phyloP scores from a whole-genome alignment of 2,329 filamentous ascomycete species.

The Aureobasidium sp. region DNA sequence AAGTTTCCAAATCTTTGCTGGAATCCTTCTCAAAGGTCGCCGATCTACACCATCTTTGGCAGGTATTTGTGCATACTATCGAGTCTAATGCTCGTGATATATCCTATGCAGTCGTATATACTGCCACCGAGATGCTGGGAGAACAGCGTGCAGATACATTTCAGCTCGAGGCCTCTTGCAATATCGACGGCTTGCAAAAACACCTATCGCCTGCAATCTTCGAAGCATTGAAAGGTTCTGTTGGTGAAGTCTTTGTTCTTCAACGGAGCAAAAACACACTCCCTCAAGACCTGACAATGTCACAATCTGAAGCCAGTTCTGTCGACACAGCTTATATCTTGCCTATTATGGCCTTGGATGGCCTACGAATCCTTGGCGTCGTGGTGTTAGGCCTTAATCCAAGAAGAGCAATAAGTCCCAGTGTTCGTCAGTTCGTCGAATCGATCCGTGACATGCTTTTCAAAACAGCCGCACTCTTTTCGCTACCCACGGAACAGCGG shows the following conservation, averaged over 20 bases:
- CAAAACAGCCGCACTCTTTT: slow-evolving; percentile 31
- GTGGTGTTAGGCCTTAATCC: slow-evolving; percentile 32
- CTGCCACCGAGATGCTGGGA: neutral
- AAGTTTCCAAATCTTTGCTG: neutral
- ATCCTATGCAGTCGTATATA: neutral
- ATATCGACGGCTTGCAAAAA: neutral
- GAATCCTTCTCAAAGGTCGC: neutral
- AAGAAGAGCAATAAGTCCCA: slow-evolving; percentile 27
- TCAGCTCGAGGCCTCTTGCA: slow-evolving; percentile 11
- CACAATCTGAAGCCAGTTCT: neutral
- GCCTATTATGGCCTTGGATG: slow-evolving; percentile 19
- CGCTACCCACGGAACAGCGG: neutral
- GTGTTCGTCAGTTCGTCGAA: slow-evolving; percentile 30
- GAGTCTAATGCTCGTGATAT: neutral
- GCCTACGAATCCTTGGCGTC: slow-evolving; percentile 28
- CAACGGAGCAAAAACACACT: neutral
- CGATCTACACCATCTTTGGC: neutral
- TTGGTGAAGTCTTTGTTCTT: neutral
- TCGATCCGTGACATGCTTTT: slow-evolving; percentile 28
- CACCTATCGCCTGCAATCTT: neutral
- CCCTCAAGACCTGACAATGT: neutral
- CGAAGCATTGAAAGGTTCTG: neutral
- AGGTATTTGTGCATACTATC: neutral
- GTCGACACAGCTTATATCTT: slow-evolving; percentile 7
- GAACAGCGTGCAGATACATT: neutral